Base-by-base conservation (phyloP, 2,329 filamentous ascomycete species). In the Gremmenia infestans region DNA sequence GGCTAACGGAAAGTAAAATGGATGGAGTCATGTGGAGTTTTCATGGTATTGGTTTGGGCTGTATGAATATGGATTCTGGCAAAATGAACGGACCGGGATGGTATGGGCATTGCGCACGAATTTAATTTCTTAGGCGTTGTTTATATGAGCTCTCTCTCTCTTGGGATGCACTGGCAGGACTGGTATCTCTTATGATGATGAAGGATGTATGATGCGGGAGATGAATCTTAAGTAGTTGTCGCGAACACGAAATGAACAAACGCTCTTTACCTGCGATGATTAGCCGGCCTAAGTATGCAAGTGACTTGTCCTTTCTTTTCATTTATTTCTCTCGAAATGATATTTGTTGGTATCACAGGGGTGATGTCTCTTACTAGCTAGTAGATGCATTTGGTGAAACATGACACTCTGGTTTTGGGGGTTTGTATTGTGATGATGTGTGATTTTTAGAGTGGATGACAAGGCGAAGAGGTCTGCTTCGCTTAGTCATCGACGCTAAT, bases 391-490 rank as follows among this genome's bases (percentile, higher is more conserved):
- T 19, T 19, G 19, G 19, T 19, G 2, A 19, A 19, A 19, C 19
- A 19, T 19, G 19, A 19, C 19, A 19, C 19, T 19, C 19, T 19
- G 19, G 2, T 19, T 19, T 19, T 19, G 19, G 19, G 19, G 19
- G 19, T 19, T 19, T 19, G 19, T 2, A 19, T 19, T 19, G 19
- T 19, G 19, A 19, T 19, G 19, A 19, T 19, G 19, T 19, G 19
- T 19, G 19, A 19, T 19, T 7, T 25, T 5, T 25, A 4, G 6
- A 25, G 25, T 25, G 25, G 6, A 25, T 5, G 6, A 25, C 90
- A 96, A 82, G 90, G 95, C 80, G 96, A 96, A 88, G 91, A 96
- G 82, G 92, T 19, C 19, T 19, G 19, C 19, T 19, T 19, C 19
- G 19, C 19, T 19, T 19, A 19, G 19, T 19, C 2, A 19, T 19